phyloP scores from a whole-genome alignment of 2,329 filamentous ascomycete genomes.

The Akanthomyces muscarius region DNA sequence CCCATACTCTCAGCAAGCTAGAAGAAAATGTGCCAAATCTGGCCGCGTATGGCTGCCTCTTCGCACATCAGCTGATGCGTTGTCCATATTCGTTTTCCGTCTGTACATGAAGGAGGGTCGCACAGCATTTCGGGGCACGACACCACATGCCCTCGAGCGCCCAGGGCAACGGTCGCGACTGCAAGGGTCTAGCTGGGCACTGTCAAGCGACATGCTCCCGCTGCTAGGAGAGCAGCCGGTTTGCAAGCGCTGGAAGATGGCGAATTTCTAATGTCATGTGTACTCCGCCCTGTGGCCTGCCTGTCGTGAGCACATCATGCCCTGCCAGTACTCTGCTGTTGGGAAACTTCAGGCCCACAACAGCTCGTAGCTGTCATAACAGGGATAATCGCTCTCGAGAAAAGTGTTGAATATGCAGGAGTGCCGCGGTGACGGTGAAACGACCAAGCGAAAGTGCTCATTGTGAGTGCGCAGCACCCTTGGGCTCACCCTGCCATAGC shows the following conservation, averaged over 20 bases:
- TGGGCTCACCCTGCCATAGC: not conserved
- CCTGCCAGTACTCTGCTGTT: not conserved
- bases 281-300: too few species aligned
- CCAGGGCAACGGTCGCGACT: not conserved
- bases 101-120: not conserved
- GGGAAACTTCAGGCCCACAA: not conserved
- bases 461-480: slow-evolving; percentile 30
- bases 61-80: slow-evolving; percentile 4
- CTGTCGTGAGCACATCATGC: not conserved
- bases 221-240: not conserved
- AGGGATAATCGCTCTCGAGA: slow-evolving; percentile 23
- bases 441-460: not conserved
- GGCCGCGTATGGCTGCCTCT: not conserved
- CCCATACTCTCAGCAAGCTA: not conserved
- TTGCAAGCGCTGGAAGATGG: not conserved
- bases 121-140: not conserved
- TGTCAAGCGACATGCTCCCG: not conserved
- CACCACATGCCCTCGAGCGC: not conserved
- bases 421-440: not conserved
- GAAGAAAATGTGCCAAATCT: not conserved
- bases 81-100: not conserved
- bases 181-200: not conserved
- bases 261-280: not conserved
- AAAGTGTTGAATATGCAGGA: not conserved
- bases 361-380: slow-evolving; percentile 19